A percentile compares a stretch with the other conserved stretches of the same genome.
Conservation (phyloP, 164 flowering plant species). For the Paratinospora sagittata region DNA sequence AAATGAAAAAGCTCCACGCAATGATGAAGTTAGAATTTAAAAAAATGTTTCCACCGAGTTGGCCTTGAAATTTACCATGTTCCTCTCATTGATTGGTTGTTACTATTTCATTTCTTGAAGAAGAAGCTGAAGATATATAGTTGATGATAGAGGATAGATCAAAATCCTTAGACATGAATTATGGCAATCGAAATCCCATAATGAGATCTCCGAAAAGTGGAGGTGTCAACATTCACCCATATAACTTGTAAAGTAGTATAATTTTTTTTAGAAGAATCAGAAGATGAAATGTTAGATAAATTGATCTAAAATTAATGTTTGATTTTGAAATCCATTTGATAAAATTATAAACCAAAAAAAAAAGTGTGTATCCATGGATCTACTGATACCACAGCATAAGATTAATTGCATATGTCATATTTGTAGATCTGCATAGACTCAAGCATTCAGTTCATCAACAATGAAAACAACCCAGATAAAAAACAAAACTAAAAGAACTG, state of each 20-base stretch:
- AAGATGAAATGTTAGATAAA: neutral
- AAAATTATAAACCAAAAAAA: neutral
- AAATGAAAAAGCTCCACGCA: neutral
- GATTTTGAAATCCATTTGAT: neutral
- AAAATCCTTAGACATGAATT: slow-evolving; percentile 3
- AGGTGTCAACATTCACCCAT: neutral
- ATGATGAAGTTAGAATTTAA: slow-evolving; percentile 2
- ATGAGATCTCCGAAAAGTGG: neutral
- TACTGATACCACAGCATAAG: neutral
- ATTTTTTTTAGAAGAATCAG: neutral
- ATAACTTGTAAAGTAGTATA: neutral
- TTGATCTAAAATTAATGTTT: neutral
- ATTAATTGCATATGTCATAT: neutral
- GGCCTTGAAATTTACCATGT: neutral
- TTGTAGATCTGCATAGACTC: slow-evolving; percentile 9
- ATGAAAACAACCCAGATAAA: neutral
- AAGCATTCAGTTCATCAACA: neutral
- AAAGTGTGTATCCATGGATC: too few species aligned
- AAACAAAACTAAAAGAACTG: neutral
- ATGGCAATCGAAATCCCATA: neutral
- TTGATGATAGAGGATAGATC: neutral
- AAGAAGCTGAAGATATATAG: neutral
- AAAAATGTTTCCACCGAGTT: slow-evolving; percentile 3
- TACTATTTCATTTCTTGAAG: slow-evolving; percentile 1
- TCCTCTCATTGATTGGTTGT: slow-evolving; percentile 1